Evolutionary conservation across 2,329 filamentous ascomycete species (phyloP), one percentile per base, ranked within the genome.

Genomic region (Paecilomyces fulvus): DNA sequence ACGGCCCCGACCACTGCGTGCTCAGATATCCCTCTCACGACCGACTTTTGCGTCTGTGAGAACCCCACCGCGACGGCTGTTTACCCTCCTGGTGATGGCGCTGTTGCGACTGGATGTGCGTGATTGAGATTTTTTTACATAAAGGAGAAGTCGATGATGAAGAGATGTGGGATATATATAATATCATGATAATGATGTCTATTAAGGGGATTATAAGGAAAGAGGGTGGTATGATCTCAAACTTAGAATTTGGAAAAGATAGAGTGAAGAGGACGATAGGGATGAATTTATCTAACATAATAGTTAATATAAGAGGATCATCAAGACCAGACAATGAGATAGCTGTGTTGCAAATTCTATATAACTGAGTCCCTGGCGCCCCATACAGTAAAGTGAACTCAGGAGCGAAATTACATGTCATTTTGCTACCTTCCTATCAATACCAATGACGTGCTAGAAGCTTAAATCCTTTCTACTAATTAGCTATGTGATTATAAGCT

Each of bases 71-170:
- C 61, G 55, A 63, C 58, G n/a, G 60, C 64, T 11, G 53, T 63
- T 10, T 66, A 66, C 51, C 58, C 59, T 1, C 54, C 60, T 48
- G 56, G 49, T 14, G 57, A 58, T n/a, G 61, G 61, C 14, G 59
- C 55, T 37, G 46, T 49, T 33, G 63, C 64, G 10, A 65, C 60
- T 33, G 61, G 60, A 7, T 66, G 64, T 56, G 25, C 48, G 48
- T 49, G 10, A 28, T 43, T 17, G 14, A 43, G 21, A 9, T 43
- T 8, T 43, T 8, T n/a, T 43, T 17, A 17, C 17, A 2, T 43
- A 12, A 43, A 17, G 33, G 37, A 43, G n/a, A 3, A 17, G n/a
- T 17, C 14, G 37, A 17, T 17, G 14, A 43, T 43, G 14, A 6
- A 11, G 17, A n/a, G 6, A 9, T 17, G 37, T 12, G 30, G 30